Evolutionary conservation across 345 rosid genomes (phyloP), one percentile per base, ranked within the genome.

Genomic region (Citrus inodora): DNA sequence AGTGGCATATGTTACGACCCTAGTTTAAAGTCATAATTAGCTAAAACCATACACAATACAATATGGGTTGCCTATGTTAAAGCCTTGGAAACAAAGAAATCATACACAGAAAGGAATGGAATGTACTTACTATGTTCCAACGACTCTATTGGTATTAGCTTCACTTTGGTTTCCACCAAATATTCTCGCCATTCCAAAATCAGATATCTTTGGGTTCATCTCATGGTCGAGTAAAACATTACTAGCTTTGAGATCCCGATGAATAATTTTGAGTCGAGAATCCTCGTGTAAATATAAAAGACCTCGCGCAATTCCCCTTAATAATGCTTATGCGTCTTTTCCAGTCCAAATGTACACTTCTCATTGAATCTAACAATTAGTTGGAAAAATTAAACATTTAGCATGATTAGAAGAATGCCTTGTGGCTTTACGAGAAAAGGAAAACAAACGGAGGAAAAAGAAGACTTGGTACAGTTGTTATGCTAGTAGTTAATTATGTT

Each of bases 261-360:
- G 87, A 53, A 84, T 86, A 48, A 84, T 70, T 76, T 71, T 81
- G 42, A 84, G 80, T 22, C 82, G 78, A 33, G 90, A 87, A 68
- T 87, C 87, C 42, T 84, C 88, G 2, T 87, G 85, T 30, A 38
- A 38, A 77, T 87, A 88, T 22, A 84, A 6, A 16, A 88, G 56
- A 1, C 87, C 90, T 5, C 81, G 59, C 7, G 87, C 84, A n/a
- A 88, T 76, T 17, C 87, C 87, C 86, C 16, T 79, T 77, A 17
- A 84, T 73, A 64, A 88, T 88, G 62, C 11, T 73, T 32, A 76
- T 5, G 16, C 87, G 88, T 33, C 32, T 78, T 63, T 56, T 69
- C 82, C 85, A 82, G 22, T 62, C 81, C 56, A 82, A 6, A 22
- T 59, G 35, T n/a, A 27, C 4, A 8, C 78, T 2, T 3, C 4